Evolutionary conservation across 192 early-diverging fungal species (phyloP), one percentile per base, ranked within the genome.

Genomic region (Backusella psychrophila): DNA sequence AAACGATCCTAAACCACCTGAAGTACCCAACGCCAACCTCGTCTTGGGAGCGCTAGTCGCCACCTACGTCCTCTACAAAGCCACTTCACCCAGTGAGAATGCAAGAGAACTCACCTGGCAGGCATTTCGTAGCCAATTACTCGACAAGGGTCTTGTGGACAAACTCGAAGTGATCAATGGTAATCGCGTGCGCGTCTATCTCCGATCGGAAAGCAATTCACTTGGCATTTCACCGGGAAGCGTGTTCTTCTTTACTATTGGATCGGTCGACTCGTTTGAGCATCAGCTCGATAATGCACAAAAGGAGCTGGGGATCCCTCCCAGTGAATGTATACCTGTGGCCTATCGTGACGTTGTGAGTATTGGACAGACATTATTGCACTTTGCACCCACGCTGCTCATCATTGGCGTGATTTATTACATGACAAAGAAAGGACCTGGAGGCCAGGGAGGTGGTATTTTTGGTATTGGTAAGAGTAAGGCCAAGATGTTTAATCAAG

Each of bases 401-500:
- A 78, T 98, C 77, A 86, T 97, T 72, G 96, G 98, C 71, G 91
- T 92, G 15, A 84, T 99, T 39, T 86, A 91, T 67, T 98, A 91
- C 85, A 87, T 98, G 83, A 93, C 94, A 39, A 88, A 92, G 80
- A 90, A 94, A 49, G 91, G 91, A 0, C 85, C 84, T n/a, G 91
- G 85, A 8, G 79, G 56, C 33, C 36, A 29, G 14, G 29, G 31
- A 42, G 86, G 83, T 35, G 86, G 96, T 0, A 96, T 99, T 41
- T 97, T 99, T 86, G 96, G 96, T 36, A 93, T 99, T 59, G 95
- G 96, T 52, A 98, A 98, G 83, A 95, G 93, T 53, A 91, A 94
- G 56, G 98, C 98, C 26, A 95, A 94, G 82, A 83, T 99, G 86
- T 99, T 92, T 85, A 99, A 98, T 88, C 94, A 97, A 80, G 97